These are phyloP conservation scores for Nothophoma quercina DNA, from an alignment of 2,329 filamentous ascomycete genomes.

Conservation along the genomic window DNA sequence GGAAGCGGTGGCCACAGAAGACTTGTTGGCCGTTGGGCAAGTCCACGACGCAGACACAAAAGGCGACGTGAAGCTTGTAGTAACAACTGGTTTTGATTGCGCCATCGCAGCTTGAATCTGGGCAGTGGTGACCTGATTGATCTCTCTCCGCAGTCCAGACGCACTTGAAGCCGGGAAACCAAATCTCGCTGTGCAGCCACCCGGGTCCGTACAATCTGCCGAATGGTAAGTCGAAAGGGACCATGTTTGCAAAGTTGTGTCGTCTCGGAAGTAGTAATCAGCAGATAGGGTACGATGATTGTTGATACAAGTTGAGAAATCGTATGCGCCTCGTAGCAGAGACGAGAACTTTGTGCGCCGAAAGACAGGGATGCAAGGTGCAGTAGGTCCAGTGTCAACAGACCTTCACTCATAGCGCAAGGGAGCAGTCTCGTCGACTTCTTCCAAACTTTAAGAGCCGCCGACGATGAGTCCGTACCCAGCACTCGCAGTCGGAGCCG, in stretches of 20 bases:
- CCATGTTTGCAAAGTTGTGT: background rate
- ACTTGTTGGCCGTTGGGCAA: conserved; percentile 1
- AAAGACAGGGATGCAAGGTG: too few species aligned
- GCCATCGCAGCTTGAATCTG: background rate
- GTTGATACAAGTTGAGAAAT: too few species aligned
- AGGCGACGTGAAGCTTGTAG: conserved; percentile 1
- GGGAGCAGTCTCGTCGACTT: too few species aligned
- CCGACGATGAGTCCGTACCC: too few species aligned
- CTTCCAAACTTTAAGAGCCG: too few species aligned
- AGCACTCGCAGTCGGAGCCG: too few species aligned
- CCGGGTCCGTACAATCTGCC: conserved; percentile 6
- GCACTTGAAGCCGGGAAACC: conserved; percentile 3
- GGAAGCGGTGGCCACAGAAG: conserved; percentile 10
- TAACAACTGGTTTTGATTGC: conserved; percentile 7
- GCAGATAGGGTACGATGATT: too few species aligned
- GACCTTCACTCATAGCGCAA: too few species aligned
- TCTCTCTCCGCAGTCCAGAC: conserved; percentile 8
- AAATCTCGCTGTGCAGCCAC: background rate
- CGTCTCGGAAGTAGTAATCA: too few species aligned
- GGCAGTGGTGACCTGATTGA: conserved; percentile 4
- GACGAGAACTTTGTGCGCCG: too few species aligned
- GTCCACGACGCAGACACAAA: background rate
- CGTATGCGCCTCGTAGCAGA: too few species aligned
- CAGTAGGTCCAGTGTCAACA: too few species aligned
- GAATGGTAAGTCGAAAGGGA: background rate